Evolutionary conservation across 139 green algal species (phyloP).

Genomic region (Tetraselmis chui): DNA sequence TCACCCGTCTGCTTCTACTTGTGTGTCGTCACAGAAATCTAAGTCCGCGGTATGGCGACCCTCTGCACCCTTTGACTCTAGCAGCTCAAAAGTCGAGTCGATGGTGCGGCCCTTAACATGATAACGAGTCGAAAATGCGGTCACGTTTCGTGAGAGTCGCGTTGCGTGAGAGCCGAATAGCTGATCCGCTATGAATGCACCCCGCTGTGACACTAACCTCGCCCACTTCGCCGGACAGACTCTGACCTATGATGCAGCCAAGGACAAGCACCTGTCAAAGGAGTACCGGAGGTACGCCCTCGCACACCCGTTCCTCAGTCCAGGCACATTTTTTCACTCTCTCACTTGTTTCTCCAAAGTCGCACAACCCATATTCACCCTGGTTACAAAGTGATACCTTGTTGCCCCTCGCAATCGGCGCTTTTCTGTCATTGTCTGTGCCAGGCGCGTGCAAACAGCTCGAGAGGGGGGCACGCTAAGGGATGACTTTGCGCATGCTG

Average conservation of each 20-base stretch:
- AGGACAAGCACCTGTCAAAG: background rate
- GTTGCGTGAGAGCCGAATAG: background rate
- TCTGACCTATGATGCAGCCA: background rate
- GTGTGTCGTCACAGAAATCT: background rate
- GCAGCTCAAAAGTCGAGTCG: background rate
- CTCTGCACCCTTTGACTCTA: background rate
- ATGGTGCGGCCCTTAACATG: background rate
- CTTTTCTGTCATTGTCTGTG: too few relatives aligned
- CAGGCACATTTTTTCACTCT: too few relatives aligned
- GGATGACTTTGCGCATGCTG: background rate
- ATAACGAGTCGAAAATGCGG: too few relatives aligned
- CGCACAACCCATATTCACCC: too few relatives aligned
- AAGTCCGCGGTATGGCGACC: background rate
- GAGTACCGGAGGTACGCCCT: background rate
- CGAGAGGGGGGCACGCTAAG: background rate
- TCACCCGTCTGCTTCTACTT: too few relatives aligned
- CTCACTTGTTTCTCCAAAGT: too few relatives aligned
- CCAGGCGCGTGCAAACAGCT: background rate
- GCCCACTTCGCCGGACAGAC: background rate
- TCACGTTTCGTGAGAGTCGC: too few relatives aligned
- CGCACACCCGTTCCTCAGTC: too few relatives aligned
- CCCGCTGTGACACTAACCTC: background rate
- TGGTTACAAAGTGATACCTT: too few relatives aligned
- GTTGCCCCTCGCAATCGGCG: too few relatives aligned
- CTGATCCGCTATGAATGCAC: too few relatives aligned